Base-by-base conservation (phyloP, 345 rosid species). In the Rhodamnia rubescens region DNA sequence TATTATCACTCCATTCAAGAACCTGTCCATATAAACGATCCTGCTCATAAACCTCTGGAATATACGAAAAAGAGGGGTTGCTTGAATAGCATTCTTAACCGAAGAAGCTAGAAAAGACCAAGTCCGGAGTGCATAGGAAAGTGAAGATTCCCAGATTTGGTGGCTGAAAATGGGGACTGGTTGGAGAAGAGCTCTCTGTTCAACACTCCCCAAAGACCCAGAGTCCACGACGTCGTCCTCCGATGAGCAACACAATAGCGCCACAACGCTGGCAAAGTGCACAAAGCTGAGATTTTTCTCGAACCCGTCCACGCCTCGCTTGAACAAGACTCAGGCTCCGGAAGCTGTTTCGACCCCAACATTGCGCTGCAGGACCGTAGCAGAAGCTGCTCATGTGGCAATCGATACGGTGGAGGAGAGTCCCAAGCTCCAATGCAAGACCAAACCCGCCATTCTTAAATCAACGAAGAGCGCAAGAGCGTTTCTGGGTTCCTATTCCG, bases 111-210 rank as follows among this genome's bases (percentile, higher is more conserved):
- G 22, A 36, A 47, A 57, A 50, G 51, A 83, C 26, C 74, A 44
- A 61, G 42, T 0, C 1, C 52, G 52, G 47, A 82, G 57, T 18
- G 84, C 57, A 4, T n/a, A 24, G 40, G 69, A 84, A 55, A 24
- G 42, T 20, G 54, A 69, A 84, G 53, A 15, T 22, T 22, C 80
- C 50, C 36, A 32, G 21, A 51, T 16, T 26, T 6, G 22, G 54
- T 57, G 53, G 15, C 58, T 40, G 80, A 14, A 86, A 74, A 96
- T 95, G 99, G 97, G 96, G 81, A 95, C 98, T 12, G 96, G 99
- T 69, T 96, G 99, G 99, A 94, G 99, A 88, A 93, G 95, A 92
- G 99, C 97, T 29, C 95, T 96, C 88, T 96, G 99, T 90, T 95
- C 96, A 6, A 92, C 95, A 11, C 89, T 93, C 47, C 93, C 95